Conservation (phyloP, 768 basidiomycete species). For the Suillus decipiens region DNA sequence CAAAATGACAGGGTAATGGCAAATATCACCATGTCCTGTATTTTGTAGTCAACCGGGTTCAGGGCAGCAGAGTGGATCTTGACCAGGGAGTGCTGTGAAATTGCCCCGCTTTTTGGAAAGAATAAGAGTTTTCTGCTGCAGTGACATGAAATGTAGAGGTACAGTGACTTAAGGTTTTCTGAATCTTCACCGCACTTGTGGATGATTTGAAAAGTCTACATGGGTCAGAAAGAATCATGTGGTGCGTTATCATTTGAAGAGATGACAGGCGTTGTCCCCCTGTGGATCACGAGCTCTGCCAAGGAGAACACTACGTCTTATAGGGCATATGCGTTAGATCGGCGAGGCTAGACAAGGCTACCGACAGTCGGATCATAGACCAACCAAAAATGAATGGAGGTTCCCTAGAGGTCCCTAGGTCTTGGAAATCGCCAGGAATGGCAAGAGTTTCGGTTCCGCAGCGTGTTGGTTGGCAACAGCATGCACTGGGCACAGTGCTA, state of each 20-base stretch:
- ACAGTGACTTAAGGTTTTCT: neutral
- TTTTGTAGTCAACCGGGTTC: conserved; percentile 49
- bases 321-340: neutral
- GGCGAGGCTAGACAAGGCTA: neutral
- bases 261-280: neutral
- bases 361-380: neutral
- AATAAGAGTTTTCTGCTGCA: conserved; percentile 31
- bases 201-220: neutral
- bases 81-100: no score
- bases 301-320: neutral
- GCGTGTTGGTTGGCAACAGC: neutral
- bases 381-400: neutral
- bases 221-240: neutral
- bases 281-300: neutral
- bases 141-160: conserved; percentile 23
- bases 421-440: neutral
- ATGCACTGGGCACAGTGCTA: no score
- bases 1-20: conserved; percentile 36
- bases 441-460: conserved; percentile 4
- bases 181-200: neutral
- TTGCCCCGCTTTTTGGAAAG: conserved; percentile 25
- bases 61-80: conserved; percentile 41
- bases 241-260: neutral
- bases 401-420: no score
- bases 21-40: conserved; percentile 33